Conservation (phyloP, 345 rosid species). For the Trapa bicornis region DNA sequence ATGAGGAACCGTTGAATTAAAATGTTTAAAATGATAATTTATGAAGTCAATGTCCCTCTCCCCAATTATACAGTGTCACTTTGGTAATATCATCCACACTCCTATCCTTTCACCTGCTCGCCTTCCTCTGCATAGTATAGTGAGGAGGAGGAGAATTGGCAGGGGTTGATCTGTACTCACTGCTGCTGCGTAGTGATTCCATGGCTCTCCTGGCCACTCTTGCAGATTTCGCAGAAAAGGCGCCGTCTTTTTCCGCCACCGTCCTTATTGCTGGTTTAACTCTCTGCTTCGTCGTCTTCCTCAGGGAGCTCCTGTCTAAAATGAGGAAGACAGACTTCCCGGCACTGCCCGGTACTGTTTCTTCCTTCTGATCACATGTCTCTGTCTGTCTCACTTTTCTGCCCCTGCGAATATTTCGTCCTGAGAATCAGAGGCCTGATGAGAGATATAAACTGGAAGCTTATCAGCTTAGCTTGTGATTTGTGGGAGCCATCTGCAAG, state of each 20-base stretch:
- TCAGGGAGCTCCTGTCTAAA: constrained; percentile 9
- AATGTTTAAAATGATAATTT: too few relatives aligned
- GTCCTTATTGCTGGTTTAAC: constrained; percentile 28
- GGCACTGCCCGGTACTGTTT: constrained; percentile 39
- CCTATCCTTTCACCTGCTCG: neutral
- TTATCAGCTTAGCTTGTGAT: neutral
- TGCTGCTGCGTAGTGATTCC: neutral
- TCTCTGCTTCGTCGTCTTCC: constrained; percentile 25
- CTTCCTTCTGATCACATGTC: too few relatives aligned
- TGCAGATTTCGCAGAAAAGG: constrained; percentile 17
- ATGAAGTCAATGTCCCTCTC: too few relatives aligned
- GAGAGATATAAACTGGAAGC: neutral
- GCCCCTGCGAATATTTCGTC: neutral
- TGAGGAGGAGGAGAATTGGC: neutral
- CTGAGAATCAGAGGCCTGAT: neutral
- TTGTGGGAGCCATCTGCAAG: neutral
- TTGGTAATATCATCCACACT: too few relatives aligned
- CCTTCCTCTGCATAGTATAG: neutral
- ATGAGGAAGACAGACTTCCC: constrained; percentile 28
- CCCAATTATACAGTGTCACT: too few relatives aligned
- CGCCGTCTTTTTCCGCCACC: constrained; percentile 26
- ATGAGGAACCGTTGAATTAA: too few relatives aligned
- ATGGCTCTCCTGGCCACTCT: constrained; percentile 6
- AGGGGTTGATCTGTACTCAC: neutral
- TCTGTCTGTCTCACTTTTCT: neutral